Base-by-base conservation (phyloP, 2,329 filamentous ascomycete species). In the Exophiala sp. region DNA sequence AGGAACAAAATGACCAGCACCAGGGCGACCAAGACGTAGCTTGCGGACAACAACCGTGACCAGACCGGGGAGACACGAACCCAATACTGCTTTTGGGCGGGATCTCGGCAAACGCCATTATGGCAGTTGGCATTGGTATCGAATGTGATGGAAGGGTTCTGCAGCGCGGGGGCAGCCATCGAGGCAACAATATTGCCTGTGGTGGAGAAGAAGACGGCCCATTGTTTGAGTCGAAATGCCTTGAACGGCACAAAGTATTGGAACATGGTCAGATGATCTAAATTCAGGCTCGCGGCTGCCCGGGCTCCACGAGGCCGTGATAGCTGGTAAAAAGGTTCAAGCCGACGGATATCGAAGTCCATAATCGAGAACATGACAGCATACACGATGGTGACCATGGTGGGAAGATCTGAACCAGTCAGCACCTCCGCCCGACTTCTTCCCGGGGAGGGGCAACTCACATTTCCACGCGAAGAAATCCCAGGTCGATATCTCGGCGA, bases 311-410 rank as follows among this genome's bases (percentile, higher is more conserved):
- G 58, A 11, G 60, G 61, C 46, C 62, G 63, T 2, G 66, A 67
- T 7, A 68, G 57, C 47, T 68, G 73, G 51, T 75, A 76, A 52
- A 69, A 76, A 3, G 73, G 72, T 50, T 75, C 73, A 23, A 76
- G 58, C n/a, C 73, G 69, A 55, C 74, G 73, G 40, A 74, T 70
- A 32, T 76, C 72, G 43, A 71, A 76, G 52, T 75, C 73, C 22
- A 70, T 67, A 52, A 75, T 70, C 50, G 74, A 72, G 69, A 72
- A 75, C 10, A 74, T 55, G 10, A 75, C 70, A 39, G 73, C 72
- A 50, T 73, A 76, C 18, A 66, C 66, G 41, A 76, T 70, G 27
- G 73, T 69, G n/a, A 72, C 60, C 41, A 75, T 65, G 10, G 73
- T 72, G 56, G 49, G 71, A 59, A 64, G 70, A 68, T 68, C 56